Percentiles rank a stretch among this genome's conserved stretches.
These are phyloP conservation scores for Talaromyces sp. DNA, from an alignment of 2,329 filamentous ascomycete genomes.

Conservation along the genomic window DNA sequence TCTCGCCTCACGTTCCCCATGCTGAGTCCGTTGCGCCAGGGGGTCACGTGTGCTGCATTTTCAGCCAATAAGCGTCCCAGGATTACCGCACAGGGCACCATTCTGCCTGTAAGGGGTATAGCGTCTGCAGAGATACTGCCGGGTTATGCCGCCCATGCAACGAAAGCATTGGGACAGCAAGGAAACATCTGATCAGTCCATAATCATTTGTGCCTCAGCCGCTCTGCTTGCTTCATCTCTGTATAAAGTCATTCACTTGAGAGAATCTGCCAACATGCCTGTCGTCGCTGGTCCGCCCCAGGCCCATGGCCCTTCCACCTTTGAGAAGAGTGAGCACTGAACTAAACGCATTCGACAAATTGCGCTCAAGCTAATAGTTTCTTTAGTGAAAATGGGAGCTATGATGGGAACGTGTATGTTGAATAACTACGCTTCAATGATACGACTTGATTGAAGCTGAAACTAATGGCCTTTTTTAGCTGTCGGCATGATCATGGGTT, in stretches of 20 bases:
- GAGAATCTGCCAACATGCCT: slow-evolving; percentile 45
- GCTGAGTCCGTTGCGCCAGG: neutral
- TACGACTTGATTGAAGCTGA: neutral
- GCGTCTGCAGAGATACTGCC: slow-evolving; percentile 3
- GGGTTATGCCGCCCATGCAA: neutral
- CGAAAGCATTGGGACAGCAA: neutral
- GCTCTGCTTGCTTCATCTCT: neutral
- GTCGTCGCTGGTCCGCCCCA: slow-evolving; percentile 53
- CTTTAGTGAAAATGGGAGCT: slow-evolving; percentile 89
- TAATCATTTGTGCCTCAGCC: slow-evolving; percentile 2
- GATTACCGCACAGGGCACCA: neutral
- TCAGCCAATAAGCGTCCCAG: neutral
- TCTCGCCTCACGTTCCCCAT: slow-evolving; percentile 12
- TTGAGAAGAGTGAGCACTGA: slow-evolving; percentile 64
- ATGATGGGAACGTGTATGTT: slow-evolving; percentile 96
- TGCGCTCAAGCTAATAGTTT: slow-evolving; percentile 20
- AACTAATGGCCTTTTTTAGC: slow-evolving; percentile 51
- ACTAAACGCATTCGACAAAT: neutral
- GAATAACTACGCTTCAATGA: neutral
- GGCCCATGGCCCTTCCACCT: slow-evolving; percentile 60
- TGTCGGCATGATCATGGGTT: slow-evolving; percentile 93
- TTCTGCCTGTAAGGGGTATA: neutral
- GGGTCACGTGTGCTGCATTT: neutral
- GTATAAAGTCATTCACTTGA: neutral
- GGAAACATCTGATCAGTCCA: slow-evolving; percentile 2